Base-by-base conservation (phyloP, 2,329 filamentous ascomycete genomes). In the Exophiala sideris region DNA sequence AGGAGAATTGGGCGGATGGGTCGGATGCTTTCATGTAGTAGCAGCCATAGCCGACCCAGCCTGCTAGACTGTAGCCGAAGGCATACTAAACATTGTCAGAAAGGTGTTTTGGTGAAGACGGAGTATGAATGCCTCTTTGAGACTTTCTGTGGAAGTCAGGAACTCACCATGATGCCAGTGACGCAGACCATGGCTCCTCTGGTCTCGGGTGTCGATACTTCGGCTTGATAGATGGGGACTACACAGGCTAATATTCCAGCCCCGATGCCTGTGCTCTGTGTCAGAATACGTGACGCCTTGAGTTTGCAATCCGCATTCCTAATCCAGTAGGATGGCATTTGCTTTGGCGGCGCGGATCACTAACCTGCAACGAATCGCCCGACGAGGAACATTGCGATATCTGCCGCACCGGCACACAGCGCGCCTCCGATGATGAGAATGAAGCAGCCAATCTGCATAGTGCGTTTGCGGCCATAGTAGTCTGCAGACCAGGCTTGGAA, bases 11-110 rank as follows among this genome's bases (percentile, higher is more conserved):
- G 1, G 61, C 58, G 3, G 51, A 45, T 9, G 61, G 50, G 14
- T 54, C 46, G 39, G 47, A 50, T 53, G 84, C 78, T 59, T 83
- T 79, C 64, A 82, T 87, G 55, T 55, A 61, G 57, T 58, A 62
- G 40, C 58, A 59, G 36, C 54, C 61, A 34, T 52, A 63, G 6
- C 61, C 61, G 5, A 63, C 46, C 61, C 61, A 63, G 14, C 52
- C 57, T n/a, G 59, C 56, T 1, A 61, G 50, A 39, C 50, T 54
- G 47, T 63, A 63, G n/a, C 61, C 61, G 12, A 63, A 39, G 2
- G 61, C 59, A 33, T 57, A 61, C 54, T 48, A 54, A 3, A 7
- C 9, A 11, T 68, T 44, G 33, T 20, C 45, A n/a, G 35, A 29
- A n/a, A 5, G 24, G 24, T 32, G 12, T 48, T 21, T 2, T 10